phyloP scores from a whole-genome alignment of 805 yeast species.

The Teunomyces gatunensis region DNA sequence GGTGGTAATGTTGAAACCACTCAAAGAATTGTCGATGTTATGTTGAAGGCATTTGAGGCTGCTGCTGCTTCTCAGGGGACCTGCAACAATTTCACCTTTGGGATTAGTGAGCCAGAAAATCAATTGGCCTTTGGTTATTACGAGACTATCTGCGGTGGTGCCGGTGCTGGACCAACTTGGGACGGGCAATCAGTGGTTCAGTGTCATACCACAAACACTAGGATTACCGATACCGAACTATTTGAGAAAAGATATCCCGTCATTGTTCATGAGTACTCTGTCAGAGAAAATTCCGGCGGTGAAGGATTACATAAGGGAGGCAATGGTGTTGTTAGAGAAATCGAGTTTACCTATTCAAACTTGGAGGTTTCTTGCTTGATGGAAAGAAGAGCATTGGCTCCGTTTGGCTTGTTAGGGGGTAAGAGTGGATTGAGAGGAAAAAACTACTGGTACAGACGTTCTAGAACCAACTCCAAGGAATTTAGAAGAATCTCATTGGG shows the following conservation, averaged over 20 bases:
- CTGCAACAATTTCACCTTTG: constrained; percentile 92
- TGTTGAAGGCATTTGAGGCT: constrained; percentile 80
- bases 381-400: constrained; percentile 82
- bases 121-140: constrained; percentile 80
- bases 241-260: constrained; percentile 89
- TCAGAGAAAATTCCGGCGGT: constrained; percentile 80
- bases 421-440: constrained; percentile 68
- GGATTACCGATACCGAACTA: constrained; percentile 88
- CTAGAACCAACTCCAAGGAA: constrained; percentile 13
- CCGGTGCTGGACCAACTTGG: constrained; percentile 89
- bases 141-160: constrained; percentile 94
- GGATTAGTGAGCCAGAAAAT: constrained; percentile 59
- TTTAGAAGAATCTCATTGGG: constrained; percentile 25
- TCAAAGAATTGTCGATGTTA: constrained; percentile 87
- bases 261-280: constrained; percentile 64
- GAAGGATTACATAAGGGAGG: constrained; percentile 73
- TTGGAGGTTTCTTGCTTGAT: constrained; percentile 73
- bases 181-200: constrained; percentile 88
- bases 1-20: constrained; percentile 92
- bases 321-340: constrained; percentile 80
- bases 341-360: constrained; percentile 57
- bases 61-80: constrained; percentile 97
- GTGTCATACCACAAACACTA: constrained; percentile 90
- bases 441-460: constrained; percentile 32
- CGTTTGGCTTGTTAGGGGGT: constrained; percentile 88